Evolutionary conservation across 208 protist species (phyloP).

Genomic region (Vickermania spadyakhi): DNA sequence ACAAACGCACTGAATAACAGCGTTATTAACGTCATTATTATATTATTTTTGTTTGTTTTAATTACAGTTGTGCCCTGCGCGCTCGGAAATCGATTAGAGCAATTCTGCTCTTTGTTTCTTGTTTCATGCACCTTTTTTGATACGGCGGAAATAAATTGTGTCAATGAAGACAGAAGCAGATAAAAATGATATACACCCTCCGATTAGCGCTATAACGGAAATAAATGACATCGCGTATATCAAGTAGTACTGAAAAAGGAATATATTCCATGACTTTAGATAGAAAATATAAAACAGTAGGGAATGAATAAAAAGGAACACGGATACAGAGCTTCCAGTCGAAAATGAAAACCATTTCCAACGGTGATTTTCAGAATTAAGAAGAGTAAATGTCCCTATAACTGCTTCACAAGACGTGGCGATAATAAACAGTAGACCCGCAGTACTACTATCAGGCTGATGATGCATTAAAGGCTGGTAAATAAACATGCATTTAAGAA

Average conservation of each 20-base stretch:
- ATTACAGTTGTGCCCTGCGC: too few relatives aligned
- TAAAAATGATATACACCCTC: background rate
- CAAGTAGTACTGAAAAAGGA: background rate
- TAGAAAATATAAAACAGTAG: slow-evolving; percentile 11
- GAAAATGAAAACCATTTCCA: slow-evolving; percentile 93
- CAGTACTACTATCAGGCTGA: too few relatives aligned
- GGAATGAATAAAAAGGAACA: slow-evolving; percentile 88
- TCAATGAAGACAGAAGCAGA: background rate
- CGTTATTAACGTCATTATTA: too few relatives aligned
- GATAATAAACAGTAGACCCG: slow-evolving; percentile 82
- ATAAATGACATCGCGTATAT: background rate
- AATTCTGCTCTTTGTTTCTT: too few relatives aligned
- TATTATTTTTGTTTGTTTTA: too few relatives aligned
- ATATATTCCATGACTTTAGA: background rate
- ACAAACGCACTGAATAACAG: too few relatives aligned
- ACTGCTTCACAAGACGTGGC: slow-evolving; percentile 86
- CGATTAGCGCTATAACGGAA: background rate
- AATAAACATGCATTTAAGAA: slow-evolving; percentile 31
- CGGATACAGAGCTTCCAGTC: slow-evolving; percentile 53
- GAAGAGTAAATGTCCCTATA: slow-evolving; percentile 87
- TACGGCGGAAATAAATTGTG: background rate
- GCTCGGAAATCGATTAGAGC: too few relatives aligned
- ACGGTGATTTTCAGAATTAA: slow-evolving; percentile 89
- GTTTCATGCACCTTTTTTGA: background rate
- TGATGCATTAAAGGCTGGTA: slow-evolving; percentile 83